phyloP scores from a whole-genome alignment of 2,329 filamentous ascomycete genomes.

The Xylaria sp. region DNA sequence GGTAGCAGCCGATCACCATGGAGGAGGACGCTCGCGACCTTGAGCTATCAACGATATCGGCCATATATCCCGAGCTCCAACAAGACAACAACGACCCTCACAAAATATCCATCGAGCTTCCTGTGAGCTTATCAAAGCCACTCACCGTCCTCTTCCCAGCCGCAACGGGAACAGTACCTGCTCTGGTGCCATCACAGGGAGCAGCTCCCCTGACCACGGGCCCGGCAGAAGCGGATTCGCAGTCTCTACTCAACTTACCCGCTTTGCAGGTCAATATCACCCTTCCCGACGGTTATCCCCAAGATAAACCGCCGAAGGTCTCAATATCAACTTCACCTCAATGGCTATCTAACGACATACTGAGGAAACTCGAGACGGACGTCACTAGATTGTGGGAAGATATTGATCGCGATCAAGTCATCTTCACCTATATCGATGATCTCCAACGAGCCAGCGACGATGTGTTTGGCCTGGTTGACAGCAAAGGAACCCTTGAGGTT shows the following conservation, averaged over 20 bases:
- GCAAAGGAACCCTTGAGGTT: constrained; percentile 56
- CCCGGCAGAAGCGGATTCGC: constrained; percentile 45
- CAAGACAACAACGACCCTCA: constrained; percentile 50
- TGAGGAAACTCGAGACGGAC: constrained; percentile 58
- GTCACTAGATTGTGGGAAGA: constrained; percentile 65
- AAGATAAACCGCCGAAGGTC: constrained; percentile 55
- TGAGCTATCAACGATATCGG: constrained; percentile 65
- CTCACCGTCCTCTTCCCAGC: constrained; percentile 64
- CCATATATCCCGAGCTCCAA: constrained; percentile 71
- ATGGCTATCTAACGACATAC: constrained; percentile 59
- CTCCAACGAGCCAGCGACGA: constrained; percentile 63
- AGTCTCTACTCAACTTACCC: constrained; percentile 62
- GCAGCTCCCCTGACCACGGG: constrained; percentile 14
- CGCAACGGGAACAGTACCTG: constrained; percentile 44
- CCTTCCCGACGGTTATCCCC: constrained; percentile 65
- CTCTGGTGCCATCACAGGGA: constrained; percentile 25
- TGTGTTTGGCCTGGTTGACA: constrained; percentile 62
- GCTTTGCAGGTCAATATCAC: constrained; percentile 58
- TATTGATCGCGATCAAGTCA: constrained; percentile 61
- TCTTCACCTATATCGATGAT: constrained; percentile 69
- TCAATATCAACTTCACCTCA: constrained; percentile 58
- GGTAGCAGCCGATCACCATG: constrained; percentile 37
- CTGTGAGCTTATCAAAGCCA: constrained; percentile 59
- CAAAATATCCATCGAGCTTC: constrained; percentile 61
- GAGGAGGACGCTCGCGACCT: constrained; percentile 57